Base-by-base conservation (phyloP, 1,284 basidiomycete genomes). In the Sporisorium reilianum region DNA sequence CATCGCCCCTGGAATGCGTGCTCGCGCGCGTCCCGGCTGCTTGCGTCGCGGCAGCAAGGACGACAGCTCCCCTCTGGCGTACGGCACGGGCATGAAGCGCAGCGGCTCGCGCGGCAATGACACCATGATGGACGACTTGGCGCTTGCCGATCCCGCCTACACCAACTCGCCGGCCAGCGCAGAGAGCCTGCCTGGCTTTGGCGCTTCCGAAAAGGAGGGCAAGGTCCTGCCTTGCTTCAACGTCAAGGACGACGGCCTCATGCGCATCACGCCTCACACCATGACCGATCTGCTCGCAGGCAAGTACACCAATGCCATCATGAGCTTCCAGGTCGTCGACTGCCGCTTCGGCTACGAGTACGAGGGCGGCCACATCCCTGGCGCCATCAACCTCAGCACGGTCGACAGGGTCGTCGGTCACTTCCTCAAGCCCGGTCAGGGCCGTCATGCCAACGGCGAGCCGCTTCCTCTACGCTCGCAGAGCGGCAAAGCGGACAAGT, bases 281-380 rank as follows among this genome's bases (percentile, higher is more conserved):
- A 55, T 84, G 46, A 67, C 76, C 16, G 70, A 77, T 7, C 52
- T 84, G n/a, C 69, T 84, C 4, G 64, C 64, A 4, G 82, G 83
- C 49, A 67, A 74, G 25, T 84, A 71, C 60, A 69, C 76, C 57
- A 74, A 81, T 23, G 70, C 63, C 25, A 78, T 84, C 51, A 51
- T 64, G 20, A 63, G 62, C 38, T 83, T 58, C 58, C 77, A 79
- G 70, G 86, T 99, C 59, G 91, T 99, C 80, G 96, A 99, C 86
- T 99, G 97, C 85, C 92, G 96, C 28, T 99, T 99, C 85, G 93
- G 94, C 75, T 99, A 97, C 84, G 97, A 99, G 86, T 97, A 92
- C 85, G 88, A 89, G 52, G 96, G 96, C 12, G 97, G 96, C 0
- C 96, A 99, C 86, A 91, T 99, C 68, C 89, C 89, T 5, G 93